phyloP scores from a whole-genome alignment of 2,329 filamentous ascomycete species.

The Ciborinia camelliae region DNA sequence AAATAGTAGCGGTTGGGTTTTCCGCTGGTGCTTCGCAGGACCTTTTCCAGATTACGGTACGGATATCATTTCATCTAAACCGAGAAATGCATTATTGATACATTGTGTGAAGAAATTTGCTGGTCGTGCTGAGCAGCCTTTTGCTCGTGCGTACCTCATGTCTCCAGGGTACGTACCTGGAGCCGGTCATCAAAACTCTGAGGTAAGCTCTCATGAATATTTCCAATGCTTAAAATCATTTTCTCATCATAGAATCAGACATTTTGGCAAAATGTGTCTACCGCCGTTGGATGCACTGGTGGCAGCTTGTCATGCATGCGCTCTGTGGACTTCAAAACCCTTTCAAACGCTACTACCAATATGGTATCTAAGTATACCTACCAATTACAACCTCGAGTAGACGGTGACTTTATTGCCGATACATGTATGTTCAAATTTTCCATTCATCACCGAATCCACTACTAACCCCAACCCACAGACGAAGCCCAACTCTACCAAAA shows the following conservation, averaged over 20 bases:
- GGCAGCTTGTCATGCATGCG: constrained; percentile 37
- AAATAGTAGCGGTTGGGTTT: constrained; percentile 48
- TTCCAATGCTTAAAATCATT: neutral
- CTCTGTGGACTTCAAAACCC: constrained; percentile 34
- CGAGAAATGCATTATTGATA: neutral
- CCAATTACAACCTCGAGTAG: constrained; percentile 40
- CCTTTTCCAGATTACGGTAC: constrained; percentile 35
- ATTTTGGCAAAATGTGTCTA: constrained; percentile 39
- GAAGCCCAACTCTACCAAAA: constrained; percentile 40
- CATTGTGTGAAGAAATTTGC: constrained; percentile 32
- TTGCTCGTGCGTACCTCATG: constrained; percentile 37
- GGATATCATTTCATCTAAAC: neutral
- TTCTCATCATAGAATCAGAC: neutral
- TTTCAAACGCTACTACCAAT: constrained; percentile 34
- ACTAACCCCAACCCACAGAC: constrained; percentile 26
- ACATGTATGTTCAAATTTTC: constrained; percentile 17
- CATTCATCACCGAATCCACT: neutral
- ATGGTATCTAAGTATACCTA: constrained; percentile 35
- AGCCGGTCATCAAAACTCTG: neutral
- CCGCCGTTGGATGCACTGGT: constrained; percentile 36
- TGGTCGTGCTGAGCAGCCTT: constrained; percentile 37
- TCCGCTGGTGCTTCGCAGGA: constrained; percentile 47
- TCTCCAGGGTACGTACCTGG: constrained; percentile 39
- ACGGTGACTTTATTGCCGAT: constrained; percentile 39
- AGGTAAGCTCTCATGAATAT: neutral